These are phyloP conservation scores for Rhizophlyctis rosea DNA, from an alignment of 192 early-diverging fungal genomes.

Conservation along the genomic window DNA sequence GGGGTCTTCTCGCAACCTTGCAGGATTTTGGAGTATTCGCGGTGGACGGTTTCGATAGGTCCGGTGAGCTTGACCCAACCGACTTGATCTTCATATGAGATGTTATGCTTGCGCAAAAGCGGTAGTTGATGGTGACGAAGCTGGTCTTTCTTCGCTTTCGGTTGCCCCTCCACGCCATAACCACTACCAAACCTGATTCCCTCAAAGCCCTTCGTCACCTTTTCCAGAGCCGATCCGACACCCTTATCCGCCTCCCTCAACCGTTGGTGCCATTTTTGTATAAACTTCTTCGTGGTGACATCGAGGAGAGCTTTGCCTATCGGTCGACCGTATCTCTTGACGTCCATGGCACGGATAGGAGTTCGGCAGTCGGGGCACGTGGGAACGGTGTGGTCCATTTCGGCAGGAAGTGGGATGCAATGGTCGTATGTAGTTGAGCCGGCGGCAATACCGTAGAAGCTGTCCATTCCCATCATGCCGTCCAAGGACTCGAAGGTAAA, in stretches of 20 bases:
- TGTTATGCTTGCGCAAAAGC: not conserved
- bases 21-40: not conserved
- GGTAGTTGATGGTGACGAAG: not conserved
- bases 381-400: constrained; percentile 5
- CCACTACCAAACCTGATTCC: not conserved
- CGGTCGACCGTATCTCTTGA: constrained; percentile 22
- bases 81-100: not conserved
- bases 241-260: not conserved
- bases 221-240: not conserved
- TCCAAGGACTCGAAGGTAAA: constrained; percentile 53
- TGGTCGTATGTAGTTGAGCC: constrained; percentile 18
- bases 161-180: not conserved
- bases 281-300: constrained; percentile 21
- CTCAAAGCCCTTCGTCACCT: not conserved
- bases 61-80: not conserved
- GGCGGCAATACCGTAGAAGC: constrained; percentile 35
- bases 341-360: constrained; percentile 36
- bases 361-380: constrained; percentile 45
- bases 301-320: constrained; percentile 15
- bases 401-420: not conserved
- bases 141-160: not conserved
- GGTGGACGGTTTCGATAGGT: not conserved
- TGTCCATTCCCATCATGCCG: constrained; percentile 37
- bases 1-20: not conserved
- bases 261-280: not conserved